A percentile compares a stretch with the other conserved stretches of the same genome.
Evolutionary conservation across 2,329 filamentous ascomycete species (phyloP).

Genomic region (Teratosphaeriaceae sp.): DNA sequence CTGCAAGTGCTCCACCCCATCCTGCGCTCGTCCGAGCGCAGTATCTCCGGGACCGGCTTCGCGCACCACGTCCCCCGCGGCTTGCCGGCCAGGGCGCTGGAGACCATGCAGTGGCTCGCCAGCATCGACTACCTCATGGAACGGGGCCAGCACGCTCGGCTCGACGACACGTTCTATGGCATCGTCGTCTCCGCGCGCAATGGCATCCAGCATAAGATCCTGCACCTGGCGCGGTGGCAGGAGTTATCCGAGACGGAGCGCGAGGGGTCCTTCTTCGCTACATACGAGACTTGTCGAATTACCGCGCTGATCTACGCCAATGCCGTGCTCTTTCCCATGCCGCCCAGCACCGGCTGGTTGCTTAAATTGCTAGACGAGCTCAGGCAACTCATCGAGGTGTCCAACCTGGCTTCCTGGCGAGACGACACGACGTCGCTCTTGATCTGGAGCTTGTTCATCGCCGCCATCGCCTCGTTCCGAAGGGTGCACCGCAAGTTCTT

Average conservation of each 20-base stretch:
- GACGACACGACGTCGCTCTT: not conserved
- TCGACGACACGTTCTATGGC: not conserved
- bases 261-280: not conserved
- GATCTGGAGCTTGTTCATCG: not conserved
- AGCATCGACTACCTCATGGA: not conserved
- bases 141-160: not conserved
- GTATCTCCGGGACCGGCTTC: not conserved
- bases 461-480: not conserved
- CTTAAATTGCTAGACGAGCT: not conserved
- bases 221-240: not conserved
- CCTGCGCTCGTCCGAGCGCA: not conserved
- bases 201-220: not conserved
- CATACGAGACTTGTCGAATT: not conserved
- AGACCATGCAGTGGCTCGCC: not conserved
- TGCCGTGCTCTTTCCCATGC: not conserved
- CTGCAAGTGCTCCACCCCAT: not conserved
- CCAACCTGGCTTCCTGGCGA: not conserved
- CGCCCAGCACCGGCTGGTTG: not conserved
- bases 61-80: not conserved
- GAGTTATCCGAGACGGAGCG: not conserved
- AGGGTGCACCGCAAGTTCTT: not conserved
- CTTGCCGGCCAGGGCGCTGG: not conserved
- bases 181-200: not conserved
- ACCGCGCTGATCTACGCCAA: not conserved
- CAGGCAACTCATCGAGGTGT: not conserved